Conservation (phyloP, 495 filamentous ascomycete species). For the Podospora tetraspora region DNA sequence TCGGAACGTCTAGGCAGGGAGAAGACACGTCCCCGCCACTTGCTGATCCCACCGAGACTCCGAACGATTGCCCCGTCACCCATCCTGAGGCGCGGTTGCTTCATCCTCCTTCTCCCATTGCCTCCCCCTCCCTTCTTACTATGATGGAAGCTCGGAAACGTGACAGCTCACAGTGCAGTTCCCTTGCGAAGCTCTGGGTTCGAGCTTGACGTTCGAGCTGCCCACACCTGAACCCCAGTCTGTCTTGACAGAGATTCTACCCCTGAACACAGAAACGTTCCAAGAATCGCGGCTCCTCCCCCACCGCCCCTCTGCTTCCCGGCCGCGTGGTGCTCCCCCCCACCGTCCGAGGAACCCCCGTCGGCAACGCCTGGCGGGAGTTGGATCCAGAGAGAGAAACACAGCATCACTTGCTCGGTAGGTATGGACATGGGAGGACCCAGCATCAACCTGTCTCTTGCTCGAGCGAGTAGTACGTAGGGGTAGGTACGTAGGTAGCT, state of each 20-base stretch:
- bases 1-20: background rate
- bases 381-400: background rate
- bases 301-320: background rate
- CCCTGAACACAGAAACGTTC: no score
- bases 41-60: no score
- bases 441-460: no score
- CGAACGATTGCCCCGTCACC: no score
- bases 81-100: background rate
- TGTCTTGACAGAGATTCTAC: no score
- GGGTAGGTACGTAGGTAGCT: no score
- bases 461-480: no score
- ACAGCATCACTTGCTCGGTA: background rate
- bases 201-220: no score
- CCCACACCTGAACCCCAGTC: no score
- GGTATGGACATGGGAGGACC: background rate
- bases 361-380: background rate
- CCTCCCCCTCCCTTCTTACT: background rate
- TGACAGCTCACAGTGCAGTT: background rate
- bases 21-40: background rate
- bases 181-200: background rate
- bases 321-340: background rate
- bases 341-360: background rate
- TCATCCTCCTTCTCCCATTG: background rate
- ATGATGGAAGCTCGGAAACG: background rate
- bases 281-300: no score